These are phyloP conservation scores for Capronia americana DNA, from an alignment of 2,329 filamentous ascomycete genomes.

Conservation along the genomic window DNA sequence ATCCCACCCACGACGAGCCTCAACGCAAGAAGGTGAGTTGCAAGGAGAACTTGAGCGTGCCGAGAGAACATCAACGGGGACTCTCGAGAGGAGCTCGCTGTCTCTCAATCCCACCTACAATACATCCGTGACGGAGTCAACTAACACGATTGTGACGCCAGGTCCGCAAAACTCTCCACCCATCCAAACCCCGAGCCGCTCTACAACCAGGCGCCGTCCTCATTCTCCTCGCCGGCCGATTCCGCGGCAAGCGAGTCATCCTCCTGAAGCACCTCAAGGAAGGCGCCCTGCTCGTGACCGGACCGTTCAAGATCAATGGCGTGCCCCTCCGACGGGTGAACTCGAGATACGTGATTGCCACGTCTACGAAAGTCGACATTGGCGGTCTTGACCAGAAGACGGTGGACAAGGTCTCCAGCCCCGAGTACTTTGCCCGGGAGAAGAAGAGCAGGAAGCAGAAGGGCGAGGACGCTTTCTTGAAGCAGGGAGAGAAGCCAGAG, in stretches of 20 bases:
- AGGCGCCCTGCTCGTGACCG: slow-evolving; percentile 98
- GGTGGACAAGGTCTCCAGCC: slow-evolving; percentile 82
- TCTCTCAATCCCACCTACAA: neutral
- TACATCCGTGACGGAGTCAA: neutral
- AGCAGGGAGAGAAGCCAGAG: slow-evolving; percentile 97
- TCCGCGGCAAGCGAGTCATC: slow-evolving; percentile 99
- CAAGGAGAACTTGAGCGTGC: neutral
- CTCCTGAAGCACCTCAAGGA: slow-evolving; percentile 97
- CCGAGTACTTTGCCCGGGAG: slow-evolving; percentile 96
- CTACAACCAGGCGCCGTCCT: slow-evolving; percentile 95
- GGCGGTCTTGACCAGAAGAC: slow-evolving; percentile 75
- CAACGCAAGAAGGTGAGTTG: slow-evolving; percentile 91
- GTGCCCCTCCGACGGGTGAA: slow-evolving; percentile 85
- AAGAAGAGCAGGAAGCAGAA: slow-evolving; percentile 91
- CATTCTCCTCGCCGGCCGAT: slow-evolving; percentile 98
- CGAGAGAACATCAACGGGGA: neutral
- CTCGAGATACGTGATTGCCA: slow-evolving; percentile 58
- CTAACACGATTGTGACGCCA: slow-evolving; percentile 48
- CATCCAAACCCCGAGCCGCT: slow-evolving; percentile 83
- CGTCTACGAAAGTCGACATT: slow-evolving; percentile 63
- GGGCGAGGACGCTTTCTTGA: slow-evolving; percentile 98
- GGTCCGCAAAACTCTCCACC: slow-evolving; percentile 92
- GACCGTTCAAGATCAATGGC: slow-evolving; percentile 99
- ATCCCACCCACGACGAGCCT: slow-evolving; percentile 90
- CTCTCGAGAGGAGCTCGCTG: neutral